These are phyloP conservation scores for Flammula alnicola DNA, from an alignment of 1,284 basidiomycete genomes.

Conservation along the genomic window DNA sequence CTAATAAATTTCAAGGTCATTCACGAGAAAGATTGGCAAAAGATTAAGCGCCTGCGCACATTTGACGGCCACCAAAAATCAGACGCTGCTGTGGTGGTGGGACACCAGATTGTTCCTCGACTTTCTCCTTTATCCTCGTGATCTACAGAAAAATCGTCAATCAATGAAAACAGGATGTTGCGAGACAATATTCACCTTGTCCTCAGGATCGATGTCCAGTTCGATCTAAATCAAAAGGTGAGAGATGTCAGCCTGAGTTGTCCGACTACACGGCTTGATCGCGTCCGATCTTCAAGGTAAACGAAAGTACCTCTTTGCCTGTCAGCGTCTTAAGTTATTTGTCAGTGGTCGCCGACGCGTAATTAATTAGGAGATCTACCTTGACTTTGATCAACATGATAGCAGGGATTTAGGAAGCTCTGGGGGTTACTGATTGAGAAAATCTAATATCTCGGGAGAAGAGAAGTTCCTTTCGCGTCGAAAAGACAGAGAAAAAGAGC, in stretches of 20 bases:
- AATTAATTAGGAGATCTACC: conserved; percentile 49
- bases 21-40: not conserved
- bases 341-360: conserved; percentile 21
- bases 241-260: conserved; percentile 1
- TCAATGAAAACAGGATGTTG: conserved; percentile 67
- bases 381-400: conserved; percentile 85
- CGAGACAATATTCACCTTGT: conserved; percentile 65
- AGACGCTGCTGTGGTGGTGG: conserved; percentile 96
- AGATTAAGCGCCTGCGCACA: conserved; percentile 67
- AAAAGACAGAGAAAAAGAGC: not conserved
- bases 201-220: conserved; percentile 92
- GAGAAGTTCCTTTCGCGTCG: not conserved
- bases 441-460: not conserved
- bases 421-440: not conserved
- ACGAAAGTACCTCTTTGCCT: conserved; percentile 79
- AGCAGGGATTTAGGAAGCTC: not conserved
- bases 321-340: conserved; percentile 76
- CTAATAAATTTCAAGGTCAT: conserved; percentile 34
- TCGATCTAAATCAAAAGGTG: conserved; percentile 80
- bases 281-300: conserved; percentile 15
- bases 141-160: conserved; percentile 59
- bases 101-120: conserved; percentile 99
- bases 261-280: conserved; percentile 58
- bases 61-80: conserved; percentile 94
- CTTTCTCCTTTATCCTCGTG: conserved; percentile 95